phyloP scores from a whole-genome alignment of 2,329 filamentous ascomycete genomes.

The Claviceps pazoutovae region DNA sequence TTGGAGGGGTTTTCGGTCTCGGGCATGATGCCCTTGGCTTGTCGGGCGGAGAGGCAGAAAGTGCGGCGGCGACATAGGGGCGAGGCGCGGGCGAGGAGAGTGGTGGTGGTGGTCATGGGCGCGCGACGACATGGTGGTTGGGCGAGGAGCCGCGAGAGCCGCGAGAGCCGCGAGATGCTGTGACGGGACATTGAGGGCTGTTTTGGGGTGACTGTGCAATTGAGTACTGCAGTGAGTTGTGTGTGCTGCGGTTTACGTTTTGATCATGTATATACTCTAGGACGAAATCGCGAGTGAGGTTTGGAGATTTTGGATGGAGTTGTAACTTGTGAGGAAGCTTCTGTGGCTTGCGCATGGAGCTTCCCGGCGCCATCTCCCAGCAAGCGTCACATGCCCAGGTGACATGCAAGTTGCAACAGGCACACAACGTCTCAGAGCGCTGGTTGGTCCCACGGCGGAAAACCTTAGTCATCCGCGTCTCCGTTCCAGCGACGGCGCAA shows the following conservation, averaged over 20 bases:
- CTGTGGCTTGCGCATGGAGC: background rate
- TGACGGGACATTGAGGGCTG: conserved; percentile 18
- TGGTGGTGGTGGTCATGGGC: conserved; percentile 8
- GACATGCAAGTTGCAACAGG: background rate
- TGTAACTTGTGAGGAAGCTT: background rate
- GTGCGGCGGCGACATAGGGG: conserved; percentile 7
- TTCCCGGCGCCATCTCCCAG: background rate
- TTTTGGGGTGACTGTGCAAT: background rate
- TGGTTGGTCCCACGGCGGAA: no score
- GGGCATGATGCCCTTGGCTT: conserved; percentile 42
- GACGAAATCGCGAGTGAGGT: background rate
- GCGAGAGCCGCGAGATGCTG: conserved; percentile 22
- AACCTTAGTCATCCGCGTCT: background rate
- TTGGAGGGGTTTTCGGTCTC: conserved; percentile 40
- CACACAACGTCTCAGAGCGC: background rate
- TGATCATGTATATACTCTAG: background rate
- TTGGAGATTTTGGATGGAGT: background rate
- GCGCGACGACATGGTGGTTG: conserved; percentile 18
- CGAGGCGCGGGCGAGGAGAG: conserved; percentile 1
- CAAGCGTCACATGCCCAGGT: background rate
- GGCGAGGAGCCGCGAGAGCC: conserved; percentile 24
- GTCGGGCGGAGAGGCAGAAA: conserved; percentile 17
- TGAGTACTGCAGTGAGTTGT: background rate
- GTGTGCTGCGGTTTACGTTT: background rate
- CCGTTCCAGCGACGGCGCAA: background rate